A percentile compares a stretch with the other conserved stretches of the same genome.
Conservation (phyloP, 2,329 filamentous ascomycete species). For the Nemania sp. region DNA sequence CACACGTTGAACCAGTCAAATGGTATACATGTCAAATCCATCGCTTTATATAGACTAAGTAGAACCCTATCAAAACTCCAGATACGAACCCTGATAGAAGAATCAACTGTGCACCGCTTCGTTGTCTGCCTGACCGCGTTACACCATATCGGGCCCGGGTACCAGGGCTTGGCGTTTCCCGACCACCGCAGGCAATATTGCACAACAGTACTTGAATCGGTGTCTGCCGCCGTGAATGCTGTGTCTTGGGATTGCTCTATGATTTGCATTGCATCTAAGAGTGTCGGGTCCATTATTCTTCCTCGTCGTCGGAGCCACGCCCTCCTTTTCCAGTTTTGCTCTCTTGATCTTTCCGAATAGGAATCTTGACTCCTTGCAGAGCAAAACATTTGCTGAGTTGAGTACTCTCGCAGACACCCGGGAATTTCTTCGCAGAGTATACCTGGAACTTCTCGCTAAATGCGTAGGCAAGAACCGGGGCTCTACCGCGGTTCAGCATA, state of each 20-base stretch:
- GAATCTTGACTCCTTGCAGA: conserved; percentile 92
- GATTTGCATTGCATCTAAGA: neutral
- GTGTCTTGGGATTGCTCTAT: neutral
- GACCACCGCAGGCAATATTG: neutral
- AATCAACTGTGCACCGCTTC: too few relatives aligned
- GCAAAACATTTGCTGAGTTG: conserved; percentile 90
- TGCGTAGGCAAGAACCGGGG: conserved; percentile 79
- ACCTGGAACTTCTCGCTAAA: conserved; percentile 92
- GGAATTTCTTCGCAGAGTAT: conserved; percentile 97
- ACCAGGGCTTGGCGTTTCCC: neutral
- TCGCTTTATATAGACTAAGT: conserved; percentile 18
- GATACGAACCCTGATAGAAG: too few relatives aligned
- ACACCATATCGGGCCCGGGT: neutral
- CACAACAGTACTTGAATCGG: neutral
- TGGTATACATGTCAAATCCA: conserved; percentile 9
- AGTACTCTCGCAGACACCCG: conserved; percentile 94
- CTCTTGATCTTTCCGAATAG: conserved; percentile 79
- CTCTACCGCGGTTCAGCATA: conserved; percentile 71
- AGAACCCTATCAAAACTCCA: neutral
- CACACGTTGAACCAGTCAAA: neutral
- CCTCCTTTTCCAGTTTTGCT: conserved; percentile 50
- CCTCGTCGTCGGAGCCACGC: conserved; percentile 51
- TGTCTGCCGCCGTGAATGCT: neutral
- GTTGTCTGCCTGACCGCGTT: conserved; percentile 16
- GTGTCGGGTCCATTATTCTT: conserved; percentile 44